Evolutionary conservation across 768 basidiomycete species (phyloP), one percentile per base, ranked within the genome.

Genomic region (Pleurotus sapidus): DNA sequence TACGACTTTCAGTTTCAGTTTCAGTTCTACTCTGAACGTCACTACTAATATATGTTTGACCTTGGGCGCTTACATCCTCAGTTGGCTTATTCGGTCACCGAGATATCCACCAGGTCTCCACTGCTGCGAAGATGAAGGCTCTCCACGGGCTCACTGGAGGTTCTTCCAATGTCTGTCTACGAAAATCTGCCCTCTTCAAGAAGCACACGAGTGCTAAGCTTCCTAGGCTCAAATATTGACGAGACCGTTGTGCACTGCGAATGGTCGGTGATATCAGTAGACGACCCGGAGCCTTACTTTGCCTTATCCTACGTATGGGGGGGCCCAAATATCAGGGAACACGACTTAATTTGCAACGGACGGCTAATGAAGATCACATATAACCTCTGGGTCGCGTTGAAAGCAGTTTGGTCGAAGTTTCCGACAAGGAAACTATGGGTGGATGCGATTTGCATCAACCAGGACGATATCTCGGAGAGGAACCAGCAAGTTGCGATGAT

Each of bases 241-340:
- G 30, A 34, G 30, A 34, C 30, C 30, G 47, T 23, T 6, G 47
- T 49, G 15, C 30, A 49, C 47, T 49, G 47, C 47, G 8, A 18
- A 49, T 20, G 17, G 47, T 49, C 47, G 7, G 30, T 49, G 23
- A 49, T 49, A 12, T 49, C 47, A 20, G 30, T 49, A 5, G 47
- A 49, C 23, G 3, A 49, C 24, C 47, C 47, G 5, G 47, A 12
- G 1, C n/a, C 47, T 15, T 49, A 49, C 47, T 49, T 24, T 27
- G 47, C 47, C 47, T 9, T 49, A n/a, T 49, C 47, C n/a, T 49
- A 49, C 23, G 47, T 49, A 17, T 49, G 47, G 47, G 47, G 47
- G 23, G 47, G 25, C 2, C 23, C 47, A 17, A 24, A 18, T 15
- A 23, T 6, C n/a, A 11, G 6, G 23, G 18, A 49, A 49, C 23